Conservation (phyloP, 371 early-diverging fungal genomes). For the Mortierella sp. region DNA sequence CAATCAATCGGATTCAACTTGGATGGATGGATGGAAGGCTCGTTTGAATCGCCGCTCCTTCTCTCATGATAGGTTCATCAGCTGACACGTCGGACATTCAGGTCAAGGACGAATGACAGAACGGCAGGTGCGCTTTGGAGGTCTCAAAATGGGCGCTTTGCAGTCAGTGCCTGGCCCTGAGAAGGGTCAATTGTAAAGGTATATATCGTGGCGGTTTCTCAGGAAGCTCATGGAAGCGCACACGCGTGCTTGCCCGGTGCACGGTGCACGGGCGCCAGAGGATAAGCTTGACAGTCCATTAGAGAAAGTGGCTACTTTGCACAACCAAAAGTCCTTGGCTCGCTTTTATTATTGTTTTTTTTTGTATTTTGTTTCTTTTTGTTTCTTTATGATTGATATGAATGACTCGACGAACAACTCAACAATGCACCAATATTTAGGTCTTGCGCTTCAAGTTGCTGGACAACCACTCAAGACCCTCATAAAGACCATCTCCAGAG, state of each 20-base stretch:
- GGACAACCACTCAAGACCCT: constrained; percentile 90
- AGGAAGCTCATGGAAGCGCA: neutral
- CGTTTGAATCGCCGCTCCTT: neutral
- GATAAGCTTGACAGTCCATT: neutral
- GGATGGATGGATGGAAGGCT: neutral
- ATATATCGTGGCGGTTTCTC: too few species aligned
- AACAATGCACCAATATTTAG: constrained; percentile 22
- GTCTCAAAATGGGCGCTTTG: too few species aligned
- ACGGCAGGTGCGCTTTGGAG: too few species aligned
- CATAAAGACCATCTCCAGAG: constrained; percentile 94
- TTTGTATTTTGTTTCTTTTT: neutral
- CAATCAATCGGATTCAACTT: neutral
- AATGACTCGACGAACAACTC: neutral
- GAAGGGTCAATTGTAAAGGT: neutral
- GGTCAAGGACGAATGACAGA: too few species aligned
- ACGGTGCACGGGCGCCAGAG: neutral
- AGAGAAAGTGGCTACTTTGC: neutral
- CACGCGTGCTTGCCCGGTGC: neutral
- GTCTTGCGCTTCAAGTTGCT: constrained; percentile 65
- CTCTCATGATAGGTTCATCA: neutral
- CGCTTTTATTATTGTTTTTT: constrained; percentile 12
- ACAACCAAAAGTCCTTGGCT: neutral
- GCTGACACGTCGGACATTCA: neutral
- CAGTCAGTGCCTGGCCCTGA: neutral
- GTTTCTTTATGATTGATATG: constrained; percentile 7